Base-by-base conservation (phyloP, 495 filamentous ascomycete species). In the Penicillium fimorum region DNA sequence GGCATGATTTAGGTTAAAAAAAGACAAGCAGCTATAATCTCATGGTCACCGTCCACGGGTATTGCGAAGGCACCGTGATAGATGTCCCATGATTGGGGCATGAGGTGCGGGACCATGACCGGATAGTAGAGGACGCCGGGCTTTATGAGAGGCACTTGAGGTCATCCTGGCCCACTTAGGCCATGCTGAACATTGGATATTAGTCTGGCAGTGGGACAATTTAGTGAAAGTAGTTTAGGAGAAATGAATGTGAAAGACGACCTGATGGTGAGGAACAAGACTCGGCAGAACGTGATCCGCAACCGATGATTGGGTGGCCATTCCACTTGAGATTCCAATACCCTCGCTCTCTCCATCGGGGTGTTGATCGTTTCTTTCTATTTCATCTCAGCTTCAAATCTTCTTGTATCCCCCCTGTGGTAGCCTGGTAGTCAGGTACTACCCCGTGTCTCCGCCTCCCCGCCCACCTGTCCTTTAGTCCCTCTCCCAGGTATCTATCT, bases 271-370 rank as follows among this genome's bases (percentile, higher is more conserved):
- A 35, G 30, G 13, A 32, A 40, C n/a, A 29, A 46, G 43, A 57
- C 47, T 32, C 38, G 47, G 55, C 46, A 57, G 58, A 67, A 69
- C 66, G 66, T 66, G 66, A 69, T 64, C 63, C 51, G 64, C 57
- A 47, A 33, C 52, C 56, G 54, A 29, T 69, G 66, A 69, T 69
- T 69, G 66, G 66, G 60, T 61, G 57, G 33, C 52, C 29, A 22
- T 47, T 65, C 60, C 46, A 22, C 58, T 60, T 50, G 37, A 60
- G 58, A 56, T 59, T 49, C 53, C 64, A 54, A 44, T 43, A 18
- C 40, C 9, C 32, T 56, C 41, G n/a, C 40, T 45, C 47, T 25
- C 17, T 50, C 49, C 44, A 33, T 22, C 35, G 40, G 9, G 32
- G 44, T n/a, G 50, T 53, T 52, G 45, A 45, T 50, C 57, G 30